Base-by-base conservation (phyloP, 2,329 filamentous ascomycete genomes). In the Dendryphion nanum region DNA sequence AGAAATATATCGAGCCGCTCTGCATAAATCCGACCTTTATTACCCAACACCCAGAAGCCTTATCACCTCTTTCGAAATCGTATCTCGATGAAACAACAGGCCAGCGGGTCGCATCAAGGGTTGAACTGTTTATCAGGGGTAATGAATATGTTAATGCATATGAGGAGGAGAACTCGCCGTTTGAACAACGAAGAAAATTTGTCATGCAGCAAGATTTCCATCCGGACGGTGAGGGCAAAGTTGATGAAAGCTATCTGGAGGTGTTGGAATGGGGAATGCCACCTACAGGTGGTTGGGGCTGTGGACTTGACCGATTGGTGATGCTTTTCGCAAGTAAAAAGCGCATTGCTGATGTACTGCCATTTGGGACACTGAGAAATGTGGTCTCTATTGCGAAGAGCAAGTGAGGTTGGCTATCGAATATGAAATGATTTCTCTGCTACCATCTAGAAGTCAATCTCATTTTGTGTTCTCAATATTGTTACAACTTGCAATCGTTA, bases 281-380 rank as follows among this genome's bases (percentile, higher is more conserved):
- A n/a, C 89, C 93, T 0, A 98, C 93, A 0, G 93, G 91, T 0
- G 93, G 93, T 4, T 98, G 93, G 93, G 93, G 93, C 1, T 94
- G 89, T 55, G 93, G 93, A 1, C 73, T 98, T 29, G 93, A 98
- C 68, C 76, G 93, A 37, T 72, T 98, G 36, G 85, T 89, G 24
- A 98, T 98, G 93, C 69, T 96, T 33, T 87, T 97, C 55, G 81
- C 85, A 1, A 89, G 87, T 0, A 76, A 81, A 23, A 79, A 79
- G 61, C 79, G 85, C 51, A 96, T 98, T 56, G 81, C 79, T 26
- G 90, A 97, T 66, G 89, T 91, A 14, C 69, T 97, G 55, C 82
- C 83, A 21, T 98, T 98, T 71, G 93, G 93, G 1, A 95, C 80
- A 38, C 64, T 98, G 70, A 81, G 82, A 60, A 76, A 77, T 53